Percentiles rank a stretch among this genome's conserved stretches.
Conservation (phyloP, 2,329 filamentous ascomycete genomes). For the Fusarium sterilihyphosum region DNA sequence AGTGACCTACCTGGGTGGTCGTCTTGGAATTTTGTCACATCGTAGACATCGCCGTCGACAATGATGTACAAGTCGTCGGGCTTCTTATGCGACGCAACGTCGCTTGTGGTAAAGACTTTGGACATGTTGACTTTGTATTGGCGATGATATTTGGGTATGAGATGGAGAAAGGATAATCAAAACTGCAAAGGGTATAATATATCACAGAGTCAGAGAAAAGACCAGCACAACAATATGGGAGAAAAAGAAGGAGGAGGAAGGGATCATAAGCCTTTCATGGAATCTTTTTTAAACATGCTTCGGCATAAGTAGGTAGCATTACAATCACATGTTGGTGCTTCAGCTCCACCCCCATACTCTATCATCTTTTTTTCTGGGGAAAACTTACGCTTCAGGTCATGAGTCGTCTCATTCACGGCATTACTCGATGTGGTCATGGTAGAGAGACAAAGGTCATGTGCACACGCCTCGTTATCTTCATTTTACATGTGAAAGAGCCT, state of each 20-base stretch:
- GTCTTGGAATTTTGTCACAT: conserved; percentile 88
- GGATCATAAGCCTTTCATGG: not conserved
- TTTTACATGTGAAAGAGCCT: conserved; percentile 37
- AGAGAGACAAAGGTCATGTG: conserved; percentile 36
- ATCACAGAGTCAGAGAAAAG: not conserved
- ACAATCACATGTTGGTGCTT: conserved; percentile 40
- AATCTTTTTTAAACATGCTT: conserved; percentile 35
- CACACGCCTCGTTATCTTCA: conserved; percentile 22
- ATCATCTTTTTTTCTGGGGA: conserved; percentile 9
- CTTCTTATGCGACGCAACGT: conserved; percentile 94
- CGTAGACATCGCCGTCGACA: conserved; percentile 95
- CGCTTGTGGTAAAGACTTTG: conserved; percentile 82
- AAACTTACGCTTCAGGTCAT: conserved; percentile 24
- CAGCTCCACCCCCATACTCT: conserved; percentile 27
- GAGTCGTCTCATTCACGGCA: conserved; percentile 26
- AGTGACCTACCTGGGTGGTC: conserved; percentile 77
- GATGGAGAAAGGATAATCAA: conserved; percentile 2
- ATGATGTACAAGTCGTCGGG: conserved; percentile 86
- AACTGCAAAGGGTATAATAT: not conserved
- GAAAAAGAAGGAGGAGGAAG: not conserved
- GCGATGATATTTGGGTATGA: not conserved
- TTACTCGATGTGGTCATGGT: conserved; percentile 35
- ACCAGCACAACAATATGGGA: conserved; percentile 1
- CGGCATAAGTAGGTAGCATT: conserved; percentile 33
- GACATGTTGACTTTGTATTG: conserved; percentile 71